Conservation (phyloP, 768 basidiomycete genomes). For the Steccherinum ochraceum region DNA sequence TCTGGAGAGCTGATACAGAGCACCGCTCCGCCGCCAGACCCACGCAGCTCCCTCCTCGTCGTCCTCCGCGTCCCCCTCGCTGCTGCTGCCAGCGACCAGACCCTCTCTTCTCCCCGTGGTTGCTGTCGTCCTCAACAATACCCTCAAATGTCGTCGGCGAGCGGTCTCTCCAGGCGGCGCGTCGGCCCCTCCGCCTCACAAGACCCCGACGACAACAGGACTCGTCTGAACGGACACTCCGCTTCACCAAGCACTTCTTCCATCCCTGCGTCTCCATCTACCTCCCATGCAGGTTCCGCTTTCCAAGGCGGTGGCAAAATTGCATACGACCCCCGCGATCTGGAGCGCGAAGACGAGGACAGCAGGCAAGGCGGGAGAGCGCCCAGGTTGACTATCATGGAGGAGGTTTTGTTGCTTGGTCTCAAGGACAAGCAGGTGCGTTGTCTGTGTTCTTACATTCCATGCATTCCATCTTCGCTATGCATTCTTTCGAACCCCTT, state of each 20-base stretch:
- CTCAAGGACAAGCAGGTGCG: conserved; percentile 92
- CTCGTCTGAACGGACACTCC: conserved; percentile 24
- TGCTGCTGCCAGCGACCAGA: not conserved
- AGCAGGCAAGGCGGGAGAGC: conserved; percentile 61
- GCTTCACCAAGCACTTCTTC: conserved; percentile 11
- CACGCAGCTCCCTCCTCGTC: too few species aligned
- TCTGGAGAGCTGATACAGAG: too few species aligned
- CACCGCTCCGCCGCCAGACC: not conserved
- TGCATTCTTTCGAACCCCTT: not conserved
- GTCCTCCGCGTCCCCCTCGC: too few species aligned
- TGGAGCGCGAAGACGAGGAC: conserved; percentile 66
- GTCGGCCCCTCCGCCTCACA: conserved; percentile 36
- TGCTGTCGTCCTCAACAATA: not conserved
- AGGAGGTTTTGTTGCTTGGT: conserved; percentile 90
- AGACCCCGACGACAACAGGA: conserved; percentile 30
- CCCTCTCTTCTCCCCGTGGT: not conserved
- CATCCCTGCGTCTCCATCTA: conserved; percentile 18
- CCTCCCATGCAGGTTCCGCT: conserved; percentile 69
- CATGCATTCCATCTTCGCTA: not conserved
- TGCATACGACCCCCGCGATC: conserved; percentile 90
- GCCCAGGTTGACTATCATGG: conserved; percentile 90
- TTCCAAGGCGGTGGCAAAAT: conserved; percentile 84
- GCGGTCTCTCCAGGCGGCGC: conserved; percentile 53
- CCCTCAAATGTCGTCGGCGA: conserved; percentile 39
- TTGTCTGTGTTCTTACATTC: not conserved